Base-by-base conservation (phyloP, 2,329 filamentous ascomycete genomes). In the Daldinia sp. region DNA sequence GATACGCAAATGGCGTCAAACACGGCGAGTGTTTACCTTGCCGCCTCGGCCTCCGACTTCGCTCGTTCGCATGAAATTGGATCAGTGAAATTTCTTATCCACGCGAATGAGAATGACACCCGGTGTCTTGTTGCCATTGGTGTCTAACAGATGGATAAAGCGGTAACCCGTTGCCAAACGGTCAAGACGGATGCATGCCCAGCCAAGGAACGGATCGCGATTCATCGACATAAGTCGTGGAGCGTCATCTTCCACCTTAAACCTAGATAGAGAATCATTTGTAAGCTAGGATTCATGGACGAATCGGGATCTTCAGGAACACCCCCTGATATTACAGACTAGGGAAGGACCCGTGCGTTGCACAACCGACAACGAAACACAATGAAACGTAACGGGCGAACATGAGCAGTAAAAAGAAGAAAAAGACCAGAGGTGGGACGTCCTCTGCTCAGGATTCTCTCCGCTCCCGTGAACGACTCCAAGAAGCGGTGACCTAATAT, bases 151-250 rank as follows among this genome's bases (percentile, higher is more conserved):
- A 35, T 77, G 75, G 52, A 88, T 75, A 64, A 86, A 83, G 43
- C 85, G 82, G 73, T 85, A 87, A 15, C 85, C 85, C 47, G 75
- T 75, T 47, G 78, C 81, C 2, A 88, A 79, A 35, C 85, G 83
- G 74, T 87, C 85, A 10, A 88, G 81, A 3, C 85, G 83, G 70
- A 87, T 82, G 70, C 85, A 87, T 23, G 85, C 83, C 85, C 85
- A 87, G 8, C 81, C 82, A 23, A 83, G 77, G 32, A 81, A 74
- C 11, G 74, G 69, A 49, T 79, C 77, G 45, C 78, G 75, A 19
- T 77, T 74, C 52, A 76, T 72, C 35, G 47, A 41, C n/a, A 63
- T 39, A 17, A 71, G 56, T 34, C 76, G 73, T 32, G 77, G 77
- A 34, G 64, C 58, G 45, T 81, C 80, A 68, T 86, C 82, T 64